A percentile compares a stretch with the other conserved stretches of the same genome.
phyloP scores from a whole-genome alignment of 495 filamentous ascomycete genomes.

The Penicilliopsis zonata region DNA sequence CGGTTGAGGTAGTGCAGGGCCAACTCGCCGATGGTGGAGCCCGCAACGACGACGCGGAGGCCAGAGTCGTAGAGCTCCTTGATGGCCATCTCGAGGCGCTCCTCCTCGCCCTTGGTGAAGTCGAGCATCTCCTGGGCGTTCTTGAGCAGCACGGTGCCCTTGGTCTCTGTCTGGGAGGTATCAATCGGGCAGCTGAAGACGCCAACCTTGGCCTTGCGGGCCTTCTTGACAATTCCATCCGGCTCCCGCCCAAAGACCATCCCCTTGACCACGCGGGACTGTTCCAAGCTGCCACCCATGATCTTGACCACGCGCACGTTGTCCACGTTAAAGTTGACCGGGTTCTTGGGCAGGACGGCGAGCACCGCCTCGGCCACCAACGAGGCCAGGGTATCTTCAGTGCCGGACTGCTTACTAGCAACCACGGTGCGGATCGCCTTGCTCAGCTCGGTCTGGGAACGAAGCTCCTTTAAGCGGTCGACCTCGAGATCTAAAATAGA shows the following conservation, averaged over 20 bases:
- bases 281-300: constrained; percentile 91
- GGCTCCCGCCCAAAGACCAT: constrained; percentile 97
- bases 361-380: constrained; percentile 91
- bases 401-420: constrained; percentile 91
- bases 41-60: constrained; percentile 81
- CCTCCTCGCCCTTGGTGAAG: constrained; percentile 95
- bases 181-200: constrained; percentile 97
- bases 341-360: constrained; percentile 91
- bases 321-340: constrained; percentile 98
- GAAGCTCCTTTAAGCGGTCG: constrained; percentile 79
- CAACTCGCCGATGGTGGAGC: constrained; percentile 84
- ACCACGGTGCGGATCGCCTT: constrained; percentile 95
- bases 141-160: constrained; percentile 97
- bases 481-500: constrained; percentile 61
- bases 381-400: constrained; percentile 72
- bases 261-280: constrained; percentile 89
- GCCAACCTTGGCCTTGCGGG: constrained; percentile 84
- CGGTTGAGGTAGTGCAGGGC: constrained; percentile 97
- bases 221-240: constrained; percentile 81
- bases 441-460: constrained; percentile 66
- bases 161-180: constrained; percentile 93
- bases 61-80: constrained; percentile 95
- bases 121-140: constrained; percentile 98
- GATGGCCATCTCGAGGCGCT: constrained; percentile 75
- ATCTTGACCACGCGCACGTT: constrained; percentile 99